A percentile compares a stretch with the other conserved stretches of the same genome.
phyloP scores from a whole-genome alignment of 345 rosid species.

The Eucalyptus grandis region DNA sequence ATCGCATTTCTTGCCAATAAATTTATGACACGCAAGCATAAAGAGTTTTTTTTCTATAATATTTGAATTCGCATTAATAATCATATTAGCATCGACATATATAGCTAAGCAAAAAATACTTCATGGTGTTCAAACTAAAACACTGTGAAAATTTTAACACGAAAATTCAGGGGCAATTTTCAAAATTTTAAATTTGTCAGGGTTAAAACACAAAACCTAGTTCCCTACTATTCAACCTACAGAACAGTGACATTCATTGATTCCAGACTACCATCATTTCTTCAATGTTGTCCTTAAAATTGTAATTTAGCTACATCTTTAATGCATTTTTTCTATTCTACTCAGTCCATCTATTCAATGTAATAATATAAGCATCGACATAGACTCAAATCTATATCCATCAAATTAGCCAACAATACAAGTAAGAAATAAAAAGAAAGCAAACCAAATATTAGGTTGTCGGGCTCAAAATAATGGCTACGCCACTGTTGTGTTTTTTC shows the following conservation, averaged over 20 bases:
- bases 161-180: neutral
- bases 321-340: neutral
- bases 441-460: neutral
- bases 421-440: neutral
- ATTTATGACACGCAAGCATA: neutral
- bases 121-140: neutral
- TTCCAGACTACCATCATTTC: neutral
- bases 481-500: fast-evolving
- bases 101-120: neutral
- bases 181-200: neutral
- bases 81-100: neutral
- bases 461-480: neutral
- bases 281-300: neutral
- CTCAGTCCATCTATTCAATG: neutral
- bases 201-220: neutral
- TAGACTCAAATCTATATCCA: neutral
- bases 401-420: neutral
- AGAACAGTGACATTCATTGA: neutral
- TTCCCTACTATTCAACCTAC: neutral
- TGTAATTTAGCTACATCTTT: neutral
- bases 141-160: neutral
- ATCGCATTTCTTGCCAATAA: neutral
- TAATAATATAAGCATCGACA: neutral
- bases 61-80: neutral
- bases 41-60: neutral